Evolutionary conservation across 2,329 filamentous ascomycete species (phyloP).

Genomic region (Cladosporium sp.): DNA sequence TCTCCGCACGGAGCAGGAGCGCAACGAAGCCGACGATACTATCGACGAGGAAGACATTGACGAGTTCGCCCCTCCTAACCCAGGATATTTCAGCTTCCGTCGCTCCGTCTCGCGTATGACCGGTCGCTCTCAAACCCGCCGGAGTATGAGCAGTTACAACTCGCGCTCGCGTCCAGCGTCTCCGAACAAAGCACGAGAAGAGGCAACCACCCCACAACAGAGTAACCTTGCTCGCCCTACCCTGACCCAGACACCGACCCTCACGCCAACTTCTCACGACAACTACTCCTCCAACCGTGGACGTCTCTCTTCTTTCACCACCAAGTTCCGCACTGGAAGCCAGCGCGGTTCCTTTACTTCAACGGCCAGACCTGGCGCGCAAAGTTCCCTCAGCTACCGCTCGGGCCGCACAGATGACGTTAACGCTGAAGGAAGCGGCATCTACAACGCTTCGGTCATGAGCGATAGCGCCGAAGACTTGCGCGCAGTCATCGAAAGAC

Average conservation of each 20-base stretch:
- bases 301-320: slow-evolving; percentile 14
- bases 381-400: slow-evolving; percentile 37
- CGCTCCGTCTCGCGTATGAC: slow-evolving; percentile 56
- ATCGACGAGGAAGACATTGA: slow-evolving; percentile 63
- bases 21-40: slow-evolving; percentile 52
- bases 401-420: slow-evolving; percentile 20
- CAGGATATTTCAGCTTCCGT: slow-evolving; percentile 43
- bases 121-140: slow-evolving; percentile 55
- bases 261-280: slow-evolving; percentile 15
- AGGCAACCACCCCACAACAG: background rate
- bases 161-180: slow-evolving; percentile 39
- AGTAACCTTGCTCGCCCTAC: background rate
- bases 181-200: slow-evolving; percentile 23
- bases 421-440: slow-evolving; percentile 27
- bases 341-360: slow-evolving; percentile 49
- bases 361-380: slow-evolving; percentile 40
- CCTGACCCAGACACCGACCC: slow-evolving; percentile 11
- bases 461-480: slow-evolving; percentile 75
- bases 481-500: slow-evolving; percentile 72
- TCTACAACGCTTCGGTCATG: slow-evolving; percentile 60
- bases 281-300: slow-evolving; percentile 11
- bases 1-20: slow-evolving; percentile 64
- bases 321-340: slow-evolving; percentile 17
- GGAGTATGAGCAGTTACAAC: slow-evolving; percentile 43
- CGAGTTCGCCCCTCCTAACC: slow-evolving; percentile 74